A percentile compares a stretch with the other conserved stretches of the same genome.
These are phyloP conservation scores for Cordyceps farinosa DNA, from an alignment of 2,329 filamentous ascomycete species.

Conservation along the genomic window DNA sequence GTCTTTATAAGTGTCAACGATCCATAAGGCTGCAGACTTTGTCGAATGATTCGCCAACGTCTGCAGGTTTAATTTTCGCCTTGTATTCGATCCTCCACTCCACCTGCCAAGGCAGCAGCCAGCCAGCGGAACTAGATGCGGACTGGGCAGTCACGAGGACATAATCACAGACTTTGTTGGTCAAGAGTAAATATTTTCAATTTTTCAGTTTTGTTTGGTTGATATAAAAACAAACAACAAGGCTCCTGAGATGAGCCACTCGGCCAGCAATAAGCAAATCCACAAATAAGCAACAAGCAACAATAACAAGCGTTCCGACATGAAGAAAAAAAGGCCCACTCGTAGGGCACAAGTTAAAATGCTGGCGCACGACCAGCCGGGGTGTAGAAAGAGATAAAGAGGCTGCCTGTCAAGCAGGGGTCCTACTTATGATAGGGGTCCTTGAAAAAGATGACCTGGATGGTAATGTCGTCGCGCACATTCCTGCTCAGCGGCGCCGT, in stretches of 20 bases:
- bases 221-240: background rate
- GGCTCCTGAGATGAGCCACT: background rate
- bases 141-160: too few relatives aligned
- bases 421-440: constrained; percentile 18
- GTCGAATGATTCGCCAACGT: too few relatives aligned
- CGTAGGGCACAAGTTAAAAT: background rate
- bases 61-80: too few relatives aligned
- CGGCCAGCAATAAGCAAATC: background rate
- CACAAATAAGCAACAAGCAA: background rate
- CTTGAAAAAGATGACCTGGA: constrained; percentile 71
- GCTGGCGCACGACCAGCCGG: background rate
- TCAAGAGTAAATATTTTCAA: background rate
- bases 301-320: background rate
- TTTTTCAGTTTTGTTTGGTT: background rate
- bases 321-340: background rate
- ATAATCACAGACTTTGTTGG: too few relatives aligned
- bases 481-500: constrained; percentile 64
- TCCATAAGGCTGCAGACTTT: too few relatives aligned
- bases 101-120: too few relatives aligned
- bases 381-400: background rate
- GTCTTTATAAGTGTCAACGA: too few relatives aligned
- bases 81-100: too few relatives aligned
- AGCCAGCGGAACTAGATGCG: too few relatives aligned
- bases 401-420: background rate
- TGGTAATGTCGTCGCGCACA: constrained; percentile 71